Base-by-base conservation (phyloP, 176 grass and related monocot genomes). In the Eleusine coracana region DNA sequence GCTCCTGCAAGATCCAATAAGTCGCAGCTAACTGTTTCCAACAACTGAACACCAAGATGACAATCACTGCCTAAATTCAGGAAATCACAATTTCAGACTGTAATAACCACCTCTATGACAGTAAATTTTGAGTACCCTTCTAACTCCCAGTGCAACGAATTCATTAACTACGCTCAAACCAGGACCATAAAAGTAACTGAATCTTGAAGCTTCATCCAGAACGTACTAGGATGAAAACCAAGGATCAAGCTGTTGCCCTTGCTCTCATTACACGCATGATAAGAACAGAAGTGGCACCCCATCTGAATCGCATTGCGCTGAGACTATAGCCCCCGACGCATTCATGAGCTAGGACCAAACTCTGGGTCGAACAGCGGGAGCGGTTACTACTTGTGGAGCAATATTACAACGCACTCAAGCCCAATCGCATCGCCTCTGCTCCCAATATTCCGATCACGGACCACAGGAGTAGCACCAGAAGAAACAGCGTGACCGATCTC, bases 241-340 rank as follows among this genome's bases (percentile, higher is more conserved):
- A 44, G 23, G 23, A 65, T 45, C 58, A 71, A 66, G 59, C 6
- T 41, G 55, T 54, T 5, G 1, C 11, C 36, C 36, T 58, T 56
- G 50, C 9, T 71, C 3, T 25, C 63, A 31, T 34, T 77, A 0
- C 16, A 68, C 25, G 25, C 58, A 18, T 21, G 79, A 36, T 39
- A 39, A 37, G 11, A 29, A 28, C 21, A 1, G 0, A 49, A 76
- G 9, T 20, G 15, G 10, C 68, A 50, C 11, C 38, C 38, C 28
- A 73, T 63, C 54, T 76, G 60, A 42, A 70, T 10, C 44, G 65
- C 64, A 80, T 63, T 83, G 9, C 46, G 55, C 75, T 49, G 75
- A 20, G 59, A 44, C 36, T 5, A 63, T 29, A 63, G 5, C 20
- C 59, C 29, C 41, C 25, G 29, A 23, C 77, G 38, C 25, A 56